Evolutionary conservation across 768 basidiomycete genomes (phyloP).

Genomic region (Mycena pura): DNA sequence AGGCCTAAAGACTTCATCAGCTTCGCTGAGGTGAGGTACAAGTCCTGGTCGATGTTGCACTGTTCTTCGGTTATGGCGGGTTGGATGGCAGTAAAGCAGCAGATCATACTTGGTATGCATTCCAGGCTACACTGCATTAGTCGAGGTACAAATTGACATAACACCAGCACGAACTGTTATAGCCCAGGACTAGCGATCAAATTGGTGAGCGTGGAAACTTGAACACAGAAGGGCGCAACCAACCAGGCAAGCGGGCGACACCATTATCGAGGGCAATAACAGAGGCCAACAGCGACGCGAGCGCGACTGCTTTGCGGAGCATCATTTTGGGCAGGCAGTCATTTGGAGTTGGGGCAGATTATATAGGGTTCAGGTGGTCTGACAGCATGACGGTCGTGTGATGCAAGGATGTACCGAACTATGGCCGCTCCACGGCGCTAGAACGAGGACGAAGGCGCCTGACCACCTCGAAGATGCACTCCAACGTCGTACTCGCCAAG

Average conservation of each 20-base stretch:
- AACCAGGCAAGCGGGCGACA: slow-evolving; percentile 22
- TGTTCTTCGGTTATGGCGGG: not conserved
- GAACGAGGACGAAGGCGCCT: too few relatives aligned
- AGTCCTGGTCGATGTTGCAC: slow-evolving; percentile 48
- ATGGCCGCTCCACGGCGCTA: too few relatives aligned
- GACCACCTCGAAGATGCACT: too few relatives aligned
- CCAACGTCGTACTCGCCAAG: too few relatives aligned
- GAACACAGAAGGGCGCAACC: too few relatives aligned
- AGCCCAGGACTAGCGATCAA: slow-evolving; percentile 18
- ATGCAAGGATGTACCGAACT: slow-evolving; percentile 11
- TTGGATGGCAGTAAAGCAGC: not conserved
- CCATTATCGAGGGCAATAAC: slow-evolving; percentile 20
- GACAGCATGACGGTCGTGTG: slow-evolving; percentile 19
- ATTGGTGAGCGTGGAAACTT: not conserved
- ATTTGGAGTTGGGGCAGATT: not conserved
- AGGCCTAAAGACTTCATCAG: slow-evolving; percentile 67
- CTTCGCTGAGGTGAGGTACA: slow-evolving; percentile 57
- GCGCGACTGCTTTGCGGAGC: not conserved
- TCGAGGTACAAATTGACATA: not conserved
- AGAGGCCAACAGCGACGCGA: not conserved
- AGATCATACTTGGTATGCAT: slow-evolving; percentile 25
- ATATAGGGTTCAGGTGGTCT: slow-evolving; percentile 1
- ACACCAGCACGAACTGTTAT: slow-evolving; percentile 16
- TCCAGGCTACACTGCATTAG: slow-evolving; percentile 20
- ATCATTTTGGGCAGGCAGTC: not conserved